Percentiles rank a stretch among this genome's conserved stretches.
Conservation (phyloP, 371 early-diverging fungal species). For the Zopfochytrium polystomum region DNA sequence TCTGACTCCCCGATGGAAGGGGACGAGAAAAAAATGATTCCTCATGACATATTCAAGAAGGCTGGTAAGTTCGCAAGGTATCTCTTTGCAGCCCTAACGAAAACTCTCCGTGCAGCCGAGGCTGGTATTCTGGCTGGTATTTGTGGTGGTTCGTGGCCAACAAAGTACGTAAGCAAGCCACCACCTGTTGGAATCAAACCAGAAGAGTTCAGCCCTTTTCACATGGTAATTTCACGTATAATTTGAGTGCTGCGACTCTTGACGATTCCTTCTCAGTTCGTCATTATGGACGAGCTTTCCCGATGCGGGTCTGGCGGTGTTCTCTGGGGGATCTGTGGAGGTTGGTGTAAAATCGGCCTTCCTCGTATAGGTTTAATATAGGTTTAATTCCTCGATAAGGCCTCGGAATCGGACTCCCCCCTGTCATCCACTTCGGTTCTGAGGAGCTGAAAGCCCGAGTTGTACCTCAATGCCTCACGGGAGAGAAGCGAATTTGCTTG, state of each 20-base stretch:
- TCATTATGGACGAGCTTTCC: conserved; percentile 74
- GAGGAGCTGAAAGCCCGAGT: conserved; percentile 67
- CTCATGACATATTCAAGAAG: conserved; percentile 63
- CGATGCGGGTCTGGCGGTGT: conserved; percentile 85
- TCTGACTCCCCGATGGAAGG: conserved; percentile 4
- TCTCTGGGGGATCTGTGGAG: conserved; percentile 79
- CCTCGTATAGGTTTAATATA: too few relatives aligned
- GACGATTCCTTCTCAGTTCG: conserved; percentile 36
- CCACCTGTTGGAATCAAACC: conserved; percentile 38
- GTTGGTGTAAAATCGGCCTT: too few relatives aligned
- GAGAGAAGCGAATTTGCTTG: conserved; percentile 76
- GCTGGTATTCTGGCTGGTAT: conserved; percentile 70
- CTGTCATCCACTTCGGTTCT: conserved; percentile 72
- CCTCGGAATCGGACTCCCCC: conserved; percentile 76
- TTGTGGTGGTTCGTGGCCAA: conserved; percentile 47
- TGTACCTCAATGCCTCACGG: conserved; percentile 65
- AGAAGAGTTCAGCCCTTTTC: conserved; percentile 72
- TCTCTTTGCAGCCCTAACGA: background rate
- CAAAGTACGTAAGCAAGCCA: conserved; percentile 29
- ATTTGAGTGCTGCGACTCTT: background rate
- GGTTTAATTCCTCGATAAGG: too few relatives aligned
- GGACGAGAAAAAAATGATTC: conserved; percentile 79
- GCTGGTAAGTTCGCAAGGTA: conserved; percentile 51
- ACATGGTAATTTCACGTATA: conserved; percentile 37
- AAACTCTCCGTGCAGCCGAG: conserved; percentile 9